These are phyloP conservation scores for Neurospora sp. DNA, from an alignment of 2,329 filamentous ascomycete species.

Conservation along the genomic window DNA sequence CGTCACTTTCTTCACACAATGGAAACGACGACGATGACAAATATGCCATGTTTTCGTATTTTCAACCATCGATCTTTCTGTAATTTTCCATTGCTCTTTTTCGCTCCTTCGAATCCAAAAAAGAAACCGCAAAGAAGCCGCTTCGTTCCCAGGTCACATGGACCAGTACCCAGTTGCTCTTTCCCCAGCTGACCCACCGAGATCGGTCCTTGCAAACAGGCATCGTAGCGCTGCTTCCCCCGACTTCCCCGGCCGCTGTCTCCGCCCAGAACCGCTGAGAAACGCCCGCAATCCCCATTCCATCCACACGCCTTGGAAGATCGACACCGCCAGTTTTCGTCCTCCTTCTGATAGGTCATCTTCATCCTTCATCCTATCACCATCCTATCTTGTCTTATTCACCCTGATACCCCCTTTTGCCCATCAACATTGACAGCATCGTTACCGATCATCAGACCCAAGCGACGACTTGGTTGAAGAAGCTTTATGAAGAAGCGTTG, in stretches of 20 bases:
- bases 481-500: background rate
- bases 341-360: background rate
- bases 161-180: background rate
- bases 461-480: background rate
- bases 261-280: slow-evolving; percentile 3
- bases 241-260: slow-evolving; percentile 16
- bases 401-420: background rate
- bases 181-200: slow-evolving; percentile 16
- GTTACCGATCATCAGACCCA: background rate
- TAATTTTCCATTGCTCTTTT: background rate
- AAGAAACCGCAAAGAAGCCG: background rate
- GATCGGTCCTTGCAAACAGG: slow-evolving; percentile 12
- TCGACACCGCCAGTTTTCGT: background rate
- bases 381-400: background rate
- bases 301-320: background rate
- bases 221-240: slow-evolving; percentile 5
- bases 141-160: slow-evolving; percentile 10
- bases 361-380: slow-evolving; percentile 1
- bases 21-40: background rate
- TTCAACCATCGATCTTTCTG: background rate
- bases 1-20: background rate
- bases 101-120: background rate
- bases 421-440: background rate
- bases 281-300: slow-evolving; percentile 1
- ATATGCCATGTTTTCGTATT: background rate